A percentile compares a stretch with the other conserved stretches of the same genome.
These are phyloP conservation scores for Eragrostis tef DNA, from an alignment of 202 grass and related monocot genomes.

Conservation along the genomic window DNA sequence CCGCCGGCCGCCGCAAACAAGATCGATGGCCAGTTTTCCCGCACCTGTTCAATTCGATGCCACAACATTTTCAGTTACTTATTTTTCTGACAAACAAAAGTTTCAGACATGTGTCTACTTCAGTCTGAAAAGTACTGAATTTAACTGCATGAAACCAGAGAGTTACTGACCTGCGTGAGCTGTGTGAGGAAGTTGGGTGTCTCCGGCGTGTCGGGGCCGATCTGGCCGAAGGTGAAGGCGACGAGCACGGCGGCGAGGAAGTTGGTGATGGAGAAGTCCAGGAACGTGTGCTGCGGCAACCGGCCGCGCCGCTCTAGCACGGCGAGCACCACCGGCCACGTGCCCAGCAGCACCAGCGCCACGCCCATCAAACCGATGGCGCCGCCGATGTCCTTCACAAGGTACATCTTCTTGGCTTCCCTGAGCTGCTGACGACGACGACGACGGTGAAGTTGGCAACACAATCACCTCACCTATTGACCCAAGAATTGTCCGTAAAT, in stretches of 20 bases:
- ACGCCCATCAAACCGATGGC: constrained; percentile 75
- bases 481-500: neutral
- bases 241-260: constrained; percentile 76
- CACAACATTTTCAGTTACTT: neutral
- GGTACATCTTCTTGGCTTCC: constrained; percentile 57
- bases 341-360: constrained; percentile 77
- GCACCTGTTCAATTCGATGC: neutral
- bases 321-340: constrained; percentile 86
- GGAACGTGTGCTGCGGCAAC: constrained; percentile 88
- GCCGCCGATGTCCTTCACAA: constrained; percentile 74
- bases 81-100: neutral
- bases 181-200: constrained; percentile 88
- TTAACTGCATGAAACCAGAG: neutral
- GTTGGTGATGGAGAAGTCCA: constrained; percentile 83
- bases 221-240: constrained; percentile 76
- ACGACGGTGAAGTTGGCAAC: too few species aligned
- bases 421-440: neutral
- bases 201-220: constrained; percentile 58
- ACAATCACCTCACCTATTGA: neutral
- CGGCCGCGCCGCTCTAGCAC: constrained; percentile 80
- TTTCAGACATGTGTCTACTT: neutral
- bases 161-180: constrained; percentile 57
- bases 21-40: constrained; percentile 84
- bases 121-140: neutral
- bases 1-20: constrained; percentile 84